phyloP scores from a whole-genome alignment of 305 asterid genomes.

The Nicotiana rustica region DNA sequence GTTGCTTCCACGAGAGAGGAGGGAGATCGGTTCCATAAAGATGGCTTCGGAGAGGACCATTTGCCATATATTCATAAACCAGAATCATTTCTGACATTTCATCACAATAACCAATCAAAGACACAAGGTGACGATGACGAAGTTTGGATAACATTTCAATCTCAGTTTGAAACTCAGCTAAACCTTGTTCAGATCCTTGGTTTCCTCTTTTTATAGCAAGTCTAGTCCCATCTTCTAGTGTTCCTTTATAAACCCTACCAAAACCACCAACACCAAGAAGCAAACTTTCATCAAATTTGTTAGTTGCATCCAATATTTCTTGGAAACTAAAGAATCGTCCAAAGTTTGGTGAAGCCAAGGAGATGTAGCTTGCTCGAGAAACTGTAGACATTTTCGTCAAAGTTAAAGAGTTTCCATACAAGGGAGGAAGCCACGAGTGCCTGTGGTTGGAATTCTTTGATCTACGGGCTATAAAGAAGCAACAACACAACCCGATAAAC shows the following conservation, averaged over 20 bases:
- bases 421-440: slow-evolving; percentile 84
- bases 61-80: slow-evolving; percentile 96
- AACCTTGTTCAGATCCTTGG: slow-evolving; percentile 94
- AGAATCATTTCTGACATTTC: slow-evolving; percentile 96
- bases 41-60: slow-evolving; percentile 95
- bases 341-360: slow-evolving; percentile 70
- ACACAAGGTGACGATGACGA: slow-evolving; percentile 95
- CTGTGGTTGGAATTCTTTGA: slow-evolving; percentile 70
- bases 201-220: slow-evolving; percentile 97
- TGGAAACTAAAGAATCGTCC: slow-evolving; percentile 84
- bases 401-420: slow-evolving; percentile 91
- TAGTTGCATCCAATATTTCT: slow-evolving; percentile 89
- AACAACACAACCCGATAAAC: slow-evolving; percentile 61
- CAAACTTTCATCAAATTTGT: slow-evolving; percentile 79
- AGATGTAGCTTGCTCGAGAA: slow-evolving; percentile 88
- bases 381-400: slow-evolving; percentile 76
- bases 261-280: slow-evolving; percentile 99
- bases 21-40: slow-evolving; percentile 93
- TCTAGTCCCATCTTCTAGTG: slow-evolving; percentile 78
- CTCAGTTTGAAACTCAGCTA: slow-evolving; percentile 93
- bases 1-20: slow-evolving; percentile 84
- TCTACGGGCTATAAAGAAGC: slow-evolving; percentile 62
- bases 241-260: slow-evolving; percentile 96
- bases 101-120: slow-evolving; percentile 94
- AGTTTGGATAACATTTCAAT: slow-evolving; percentile 96